Evolutionary conservation across 176 grass and related monocot genomes (phyloP).

Genomic region (Olyra latifolia): DNA sequence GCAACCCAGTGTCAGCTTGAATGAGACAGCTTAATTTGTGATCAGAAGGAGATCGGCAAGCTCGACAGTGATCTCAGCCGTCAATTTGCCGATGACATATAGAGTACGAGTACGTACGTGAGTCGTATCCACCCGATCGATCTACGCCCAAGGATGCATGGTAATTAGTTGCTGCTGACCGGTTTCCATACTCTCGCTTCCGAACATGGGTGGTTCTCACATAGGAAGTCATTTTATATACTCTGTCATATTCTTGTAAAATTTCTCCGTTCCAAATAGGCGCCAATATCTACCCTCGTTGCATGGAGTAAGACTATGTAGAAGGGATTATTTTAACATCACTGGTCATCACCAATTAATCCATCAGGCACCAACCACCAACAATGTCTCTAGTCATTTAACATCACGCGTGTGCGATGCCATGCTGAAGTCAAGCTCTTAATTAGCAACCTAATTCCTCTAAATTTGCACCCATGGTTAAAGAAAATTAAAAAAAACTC

Average conservation of each 20-base stretch:
- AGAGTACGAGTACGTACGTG: too few relatives aligned
- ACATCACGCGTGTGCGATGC: neutral
- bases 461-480: neutral
- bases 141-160: too few relatives aligned
- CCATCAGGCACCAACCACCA: too few relatives aligned
- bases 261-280: neutral
- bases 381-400: neutral
- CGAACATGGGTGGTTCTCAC: neutral
- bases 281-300: too few relatives aligned
- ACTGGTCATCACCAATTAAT: too few relatives aligned
- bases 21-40: too few relatives aligned
- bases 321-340: too few relatives aligned
- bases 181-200: neutral
- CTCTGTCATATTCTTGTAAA: neutral
- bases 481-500: neutral
- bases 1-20: neutral
- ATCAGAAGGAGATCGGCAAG: too few relatives aligned
- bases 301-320: neutral
- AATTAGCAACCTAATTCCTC: neutral
- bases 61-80: too few relatives aligned
- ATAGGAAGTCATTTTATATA: neutral
- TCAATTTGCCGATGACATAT: too few relatives aligned
- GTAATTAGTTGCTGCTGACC: too few relatives aligned
- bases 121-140: too few relatives aligned
- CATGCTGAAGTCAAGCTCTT: neutral